Base-by-base conservation (phyloP, 805 yeast genomes). In the Kodamaea neixiangensis region DNA sequence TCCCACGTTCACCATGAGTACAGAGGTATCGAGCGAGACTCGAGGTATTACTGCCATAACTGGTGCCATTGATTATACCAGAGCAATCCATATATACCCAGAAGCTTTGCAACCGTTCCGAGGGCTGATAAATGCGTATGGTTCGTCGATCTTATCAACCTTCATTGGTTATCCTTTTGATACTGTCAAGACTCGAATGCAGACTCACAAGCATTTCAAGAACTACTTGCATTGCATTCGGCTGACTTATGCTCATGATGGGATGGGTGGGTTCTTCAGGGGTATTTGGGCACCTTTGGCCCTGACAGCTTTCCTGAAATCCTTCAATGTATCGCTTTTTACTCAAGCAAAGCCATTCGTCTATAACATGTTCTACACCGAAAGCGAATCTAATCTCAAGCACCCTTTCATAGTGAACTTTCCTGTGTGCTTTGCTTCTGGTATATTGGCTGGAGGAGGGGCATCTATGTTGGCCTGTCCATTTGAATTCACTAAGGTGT, bases 151-250 rank as follows among this genome's bases (percentile, higher is more conserved):
- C 40, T 65, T 78, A 10, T 77, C 91, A 15, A 85, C 91, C 1
- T 72, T 81, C 2, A 77, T 83, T n/a, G 96, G 94, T 15, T 89
- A 84, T 60, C 97, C 97, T 0, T 67, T 89, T 46, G 97, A 89
- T 63, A 86, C 94, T n/a, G 75, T 90, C 52, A 89, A 89, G 65
- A 90, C 96, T 0, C 73, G 96, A 53, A 84, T 87, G 83, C 97
- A 89, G 64, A 86, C 96, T 0, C 86, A 87, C 60, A 75, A 78
- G 48, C 63, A 65, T 46, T 89, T 81, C 68, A 69, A 71, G 13
- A 76, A 80, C 46, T 77, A 85, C 21, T 64, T 74, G 47, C 82
- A 81, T 49, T 88, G 96, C 62, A 69, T 86, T 15, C 60, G 61
- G 33, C 69, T 76, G 42, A 85, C 96, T 0, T 69, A 81, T 22